Conservation (phyloP, 2,329 filamentous ascomycete genomes). For the Coleophoma eucalyptorum region DNA sequence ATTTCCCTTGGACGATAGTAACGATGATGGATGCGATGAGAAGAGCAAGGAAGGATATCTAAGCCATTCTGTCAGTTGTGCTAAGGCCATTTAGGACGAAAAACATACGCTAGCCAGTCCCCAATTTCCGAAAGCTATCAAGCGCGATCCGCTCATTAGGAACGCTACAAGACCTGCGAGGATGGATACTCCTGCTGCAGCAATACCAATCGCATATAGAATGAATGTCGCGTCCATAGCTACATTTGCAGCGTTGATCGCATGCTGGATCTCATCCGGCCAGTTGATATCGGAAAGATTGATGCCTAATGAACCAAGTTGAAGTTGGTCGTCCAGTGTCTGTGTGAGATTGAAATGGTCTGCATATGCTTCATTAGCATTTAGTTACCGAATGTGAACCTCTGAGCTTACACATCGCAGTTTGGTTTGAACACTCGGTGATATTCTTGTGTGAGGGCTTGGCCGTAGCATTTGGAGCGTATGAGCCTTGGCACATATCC, state of each 20-base stretch:
- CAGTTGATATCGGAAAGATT: conserved; percentile 50
- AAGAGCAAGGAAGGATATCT: conserved; percentile 46
- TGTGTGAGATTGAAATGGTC: conserved; percentile 49
- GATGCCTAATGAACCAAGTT: conserved; percentile 33
- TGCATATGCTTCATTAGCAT: conserved; percentile 4
- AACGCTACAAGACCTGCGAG: conserved; percentile 40
- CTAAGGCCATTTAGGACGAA: background rate
- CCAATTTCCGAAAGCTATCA: conserved; percentile 46
- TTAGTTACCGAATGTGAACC: background rate
- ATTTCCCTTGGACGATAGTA: conserved; percentile 56
- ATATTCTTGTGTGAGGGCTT: conserved; percentile 44
- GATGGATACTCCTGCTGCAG: conserved; percentile 44
- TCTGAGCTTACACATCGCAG: conserved; percentile 39
- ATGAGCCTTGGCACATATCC: conserved; percentile 50
- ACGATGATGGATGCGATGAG: conserved; percentile 74
- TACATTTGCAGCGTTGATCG: conserved; percentile 44
- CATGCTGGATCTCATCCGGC: conserved; percentile 50
- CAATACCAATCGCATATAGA: conserved; percentile 55
- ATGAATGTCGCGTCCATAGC: conserved; percentile 50
- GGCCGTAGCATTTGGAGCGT: conserved; percentile 27
- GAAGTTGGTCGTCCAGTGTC: conserved; percentile 44
- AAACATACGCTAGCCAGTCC: conserved; percentile 32
- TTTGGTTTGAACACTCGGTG: conserved; percentile 48
- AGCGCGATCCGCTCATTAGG: conserved; percentile 34
- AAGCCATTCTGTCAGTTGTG: conserved; percentile 29